These are phyloP conservation scores for Xylariales sp. DNA, from an alignment of 2,329 filamentous ascomycete species.

Conservation along the genomic window DNA sequence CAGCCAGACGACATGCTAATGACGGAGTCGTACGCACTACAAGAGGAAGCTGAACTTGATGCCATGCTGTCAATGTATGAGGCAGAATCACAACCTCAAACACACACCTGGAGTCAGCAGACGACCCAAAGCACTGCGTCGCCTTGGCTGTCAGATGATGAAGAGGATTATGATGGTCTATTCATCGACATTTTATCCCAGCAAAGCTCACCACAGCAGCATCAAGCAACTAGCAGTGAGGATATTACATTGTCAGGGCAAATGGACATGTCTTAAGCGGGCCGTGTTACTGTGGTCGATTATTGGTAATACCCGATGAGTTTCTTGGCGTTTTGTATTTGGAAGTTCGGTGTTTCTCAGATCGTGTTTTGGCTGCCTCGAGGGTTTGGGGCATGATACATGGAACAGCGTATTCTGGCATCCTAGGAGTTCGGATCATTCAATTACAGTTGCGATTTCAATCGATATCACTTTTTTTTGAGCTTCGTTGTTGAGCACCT, in stretches of 20 bases:
- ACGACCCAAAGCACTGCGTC: constrained; percentile 24
- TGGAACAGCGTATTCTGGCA: too few relatives aligned
- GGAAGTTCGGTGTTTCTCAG: constrained; percentile 3
- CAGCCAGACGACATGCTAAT: constrained; percentile 42
- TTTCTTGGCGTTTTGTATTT: not conserved
- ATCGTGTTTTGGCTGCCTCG: too few relatives aligned
- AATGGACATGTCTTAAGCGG: constrained; percentile 45
- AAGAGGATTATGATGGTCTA: constrained; percentile 57
- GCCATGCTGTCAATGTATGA: constrained; percentile 48
- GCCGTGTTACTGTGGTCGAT: too few relatives aligned
- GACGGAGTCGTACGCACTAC: constrained; percentile 44
- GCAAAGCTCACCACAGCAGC: constrained; percentile 22
- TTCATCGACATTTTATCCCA: constrained; percentile 63
- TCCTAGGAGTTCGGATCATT: too few relatives aligned
- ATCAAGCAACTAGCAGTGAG: constrained; percentile 17
- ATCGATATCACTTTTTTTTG: too few relatives aligned
- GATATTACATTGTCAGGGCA: constrained; percentile 27
- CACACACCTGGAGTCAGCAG: too few relatives aligned
- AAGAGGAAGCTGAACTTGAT: constrained; percentile 55
- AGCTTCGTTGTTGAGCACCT: too few relatives aligned
- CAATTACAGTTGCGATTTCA: too few relatives aligned
- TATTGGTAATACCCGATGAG: constrained; percentile 5
- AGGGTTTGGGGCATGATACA: too few relatives aligned
- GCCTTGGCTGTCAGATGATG: constrained; percentile 45
- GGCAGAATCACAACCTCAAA: constrained; percentile 17